Evolutionary conservation across 1,139 yeast genomes (phyloP).

Genomic region (Nadsonia commutata): DNA sequence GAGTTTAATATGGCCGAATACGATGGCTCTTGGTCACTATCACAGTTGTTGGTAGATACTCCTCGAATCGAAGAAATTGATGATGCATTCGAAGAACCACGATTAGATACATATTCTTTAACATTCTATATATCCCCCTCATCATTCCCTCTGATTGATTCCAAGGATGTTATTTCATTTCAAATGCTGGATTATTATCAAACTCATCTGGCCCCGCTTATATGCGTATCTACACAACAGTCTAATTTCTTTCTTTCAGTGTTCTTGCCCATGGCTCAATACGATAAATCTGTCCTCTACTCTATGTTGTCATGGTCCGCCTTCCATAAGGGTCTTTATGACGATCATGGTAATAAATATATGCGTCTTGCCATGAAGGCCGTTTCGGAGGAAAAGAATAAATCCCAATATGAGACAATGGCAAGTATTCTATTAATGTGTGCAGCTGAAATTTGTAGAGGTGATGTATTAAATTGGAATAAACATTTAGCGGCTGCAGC

Average conservation of each 20-base stretch:
- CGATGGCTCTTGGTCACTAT: too few species aligned
- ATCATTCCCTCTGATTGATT: neutral
- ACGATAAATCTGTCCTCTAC: slow-evolving; percentile 50
- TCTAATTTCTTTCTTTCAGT: slow-evolving; percentile 57
- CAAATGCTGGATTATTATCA: slow-evolving; percentile 51
- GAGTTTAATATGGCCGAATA: too few species aligned
- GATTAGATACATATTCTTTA: too few species aligned
- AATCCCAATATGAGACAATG: slow-evolving; percentile 28
- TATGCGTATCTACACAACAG: slow-evolving; percentile 50
- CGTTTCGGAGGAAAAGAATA: slow-evolving; percentile 10
- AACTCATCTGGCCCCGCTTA: slow-evolving; percentile 39
- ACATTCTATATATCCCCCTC: neutral
- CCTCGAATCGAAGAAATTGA: too few species aligned
- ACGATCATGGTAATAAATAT: slow-evolving; percentile 20
- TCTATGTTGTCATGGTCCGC: slow-evolving; percentile 71
- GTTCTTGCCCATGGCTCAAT: slow-evolving; percentile 62
- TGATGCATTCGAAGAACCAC: too few species aligned
- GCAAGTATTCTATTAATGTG: slow-evolving; percentile 51
- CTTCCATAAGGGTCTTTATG: slow-evolving; percentile 37
- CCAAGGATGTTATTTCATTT: neutral
- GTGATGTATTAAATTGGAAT: slow-evolving; percentile 18
- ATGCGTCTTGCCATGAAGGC: slow-evolving; percentile 20
- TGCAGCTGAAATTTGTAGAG: slow-evolving; percentile 16
- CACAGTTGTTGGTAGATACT: too few species aligned
- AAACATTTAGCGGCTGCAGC: slow-evolving; percentile 16